These are phyloP conservation scores for Wickerhamomyces mucosus DNA, from an alignment of 805 yeast genomes.

Conservation along the genomic window DNA sequence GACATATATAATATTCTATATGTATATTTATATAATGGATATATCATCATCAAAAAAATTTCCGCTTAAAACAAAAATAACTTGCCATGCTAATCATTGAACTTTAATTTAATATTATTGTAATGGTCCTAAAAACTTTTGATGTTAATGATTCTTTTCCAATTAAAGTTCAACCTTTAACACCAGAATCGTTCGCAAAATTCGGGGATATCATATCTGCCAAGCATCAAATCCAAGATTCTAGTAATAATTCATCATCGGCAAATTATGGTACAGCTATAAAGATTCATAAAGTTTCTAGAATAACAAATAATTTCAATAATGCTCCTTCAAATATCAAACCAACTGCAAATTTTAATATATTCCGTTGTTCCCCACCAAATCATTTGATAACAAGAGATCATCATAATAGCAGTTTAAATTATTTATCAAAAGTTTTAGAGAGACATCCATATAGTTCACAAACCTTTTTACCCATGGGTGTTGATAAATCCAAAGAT, in stretches of 20 bases:
- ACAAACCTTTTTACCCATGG: slow-evolving; percentile 91
- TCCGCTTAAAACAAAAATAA: too few relatives aligned
- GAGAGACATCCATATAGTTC: slow-evolving; percentile 88
- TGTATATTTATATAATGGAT: too few relatives aligned
- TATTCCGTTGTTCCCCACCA: slow-evolving; percentile 77
- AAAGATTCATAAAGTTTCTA: slow-evolving; percentile 66
- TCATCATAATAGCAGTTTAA: slow-evolving; percentile 3
- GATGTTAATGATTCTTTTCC: slow-evolving; percentile 15
- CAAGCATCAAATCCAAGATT: slow-evolving; percentile 49
- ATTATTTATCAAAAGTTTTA: slow-evolving; percentile 41
- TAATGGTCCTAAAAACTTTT: slow-evolving; percentile 28
- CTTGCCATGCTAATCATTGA: too few relatives aligned
- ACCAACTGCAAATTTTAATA: slow-evolving; percentile 67
- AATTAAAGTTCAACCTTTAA: slow-evolving; percentile 39
- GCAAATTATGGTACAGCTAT: slow-evolving; percentile 96
- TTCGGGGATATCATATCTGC: slow-evolving; percentile 79
- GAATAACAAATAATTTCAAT: slow-evolving; percentile 43
- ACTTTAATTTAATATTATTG: not conserved
- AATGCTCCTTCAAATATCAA: slow-evolving; percentile 35
- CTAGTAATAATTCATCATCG: slow-evolving; percentile 27
- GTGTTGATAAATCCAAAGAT: slow-evolving; percentile 36
- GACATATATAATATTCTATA: too few relatives aligned
- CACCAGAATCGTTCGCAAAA: slow-evolving; percentile 55
- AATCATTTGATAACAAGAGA: slow-evolving; percentile 31
- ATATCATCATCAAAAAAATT: too few relatives aligned